Evolutionary conservation across 345 rosid species (phyloP).

Genomic region (Sisymbrium irio): DNA sequence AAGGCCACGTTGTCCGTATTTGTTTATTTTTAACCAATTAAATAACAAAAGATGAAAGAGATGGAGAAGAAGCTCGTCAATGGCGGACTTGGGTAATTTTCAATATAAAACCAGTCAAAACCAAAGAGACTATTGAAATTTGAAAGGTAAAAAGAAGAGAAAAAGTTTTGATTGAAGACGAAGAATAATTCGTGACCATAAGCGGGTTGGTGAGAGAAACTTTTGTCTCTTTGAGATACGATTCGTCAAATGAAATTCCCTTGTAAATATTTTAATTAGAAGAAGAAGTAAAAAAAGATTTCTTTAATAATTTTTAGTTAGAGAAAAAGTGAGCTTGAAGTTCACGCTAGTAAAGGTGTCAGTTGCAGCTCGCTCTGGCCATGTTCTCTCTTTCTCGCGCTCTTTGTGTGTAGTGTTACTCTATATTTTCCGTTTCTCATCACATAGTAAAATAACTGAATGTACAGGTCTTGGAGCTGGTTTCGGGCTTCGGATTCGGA

Average conservation of each 20-base stretch:
- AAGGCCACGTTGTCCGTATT: conserved; percentile 1
- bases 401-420: conserved; percentile 12
- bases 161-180: neutral
- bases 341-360: conserved; percentile 61
- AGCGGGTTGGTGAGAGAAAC: conserved; percentile 20
- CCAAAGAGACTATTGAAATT: neutral
- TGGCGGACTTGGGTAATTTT: conserved; percentile 11
- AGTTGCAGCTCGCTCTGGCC: conserved; percentile 34
- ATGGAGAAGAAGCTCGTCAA: neutral
- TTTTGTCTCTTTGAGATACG: conserved; percentile 22
- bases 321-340: conserved; percentile 38
- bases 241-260: conserved; percentile 29
- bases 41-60: neutral
- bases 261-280: neutral
- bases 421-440: neutral
- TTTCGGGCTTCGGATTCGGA: neutral
- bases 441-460: too few relatives aligned
- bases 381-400: conserved; percentile 28
- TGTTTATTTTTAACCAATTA: neutral
- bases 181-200: conserved; percentile 5
- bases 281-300: neutral
- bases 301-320: neutral
- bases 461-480: conserved; percentile 3
- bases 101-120: conserved; percentile 7
- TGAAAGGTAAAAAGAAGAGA: neutral